Base-by-base conservation (phyloP, 495 filamentous ascomycete genomes). In the Penicillium paradoxum region DNA sequence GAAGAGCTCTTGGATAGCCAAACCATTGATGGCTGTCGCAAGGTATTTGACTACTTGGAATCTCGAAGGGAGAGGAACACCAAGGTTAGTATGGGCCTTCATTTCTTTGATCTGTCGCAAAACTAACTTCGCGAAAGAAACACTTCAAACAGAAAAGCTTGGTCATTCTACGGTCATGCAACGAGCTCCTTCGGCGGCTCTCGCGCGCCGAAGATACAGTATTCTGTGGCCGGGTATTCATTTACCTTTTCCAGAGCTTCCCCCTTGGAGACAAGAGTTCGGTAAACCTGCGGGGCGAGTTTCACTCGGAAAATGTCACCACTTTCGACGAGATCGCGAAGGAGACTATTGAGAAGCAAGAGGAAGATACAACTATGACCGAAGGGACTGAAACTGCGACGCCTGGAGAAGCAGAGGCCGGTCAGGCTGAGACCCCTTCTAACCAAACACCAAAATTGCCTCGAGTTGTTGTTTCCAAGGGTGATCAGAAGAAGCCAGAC, bases 171-270 rank as follows among this genome's bases (percentile, higher is more conserved):
- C 79, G 93, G 59, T 85, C 88, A 18, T 97, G 95, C 74, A 99
- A 97, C 69, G 95, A 97, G 69, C 79, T 99, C 3, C 81, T 97
- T 8, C 84, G 93, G 42, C 79, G 93, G 49, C 77, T 99, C 4
- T 97, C 93, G 2, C 79, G 95, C 41, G 90, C 93, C 4, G 90
- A 97, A 62, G 95, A 99, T 70, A 90, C 95, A 0, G 91, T 95
- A 3, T 99, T 98, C 68, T 97, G 91, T 66, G 93, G 93, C 32
- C 80, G 92, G 39, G 91, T 99, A 18, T 96, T 96, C 64, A 95
- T 99, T 56, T 99, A 96, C 63, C 82, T 97, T 51, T 97, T 96
- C 68, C 93, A 97, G 67, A 95, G 89, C 66, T 97, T 97, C 61
- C 90, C 93, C 10, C 77, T 97, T 0, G 91, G 91, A 22, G 93